Evolutionary conservation across 768 basidiomycete genomes (phyloP).

Genomic region (Nevesoporus exiguus): DNA sequence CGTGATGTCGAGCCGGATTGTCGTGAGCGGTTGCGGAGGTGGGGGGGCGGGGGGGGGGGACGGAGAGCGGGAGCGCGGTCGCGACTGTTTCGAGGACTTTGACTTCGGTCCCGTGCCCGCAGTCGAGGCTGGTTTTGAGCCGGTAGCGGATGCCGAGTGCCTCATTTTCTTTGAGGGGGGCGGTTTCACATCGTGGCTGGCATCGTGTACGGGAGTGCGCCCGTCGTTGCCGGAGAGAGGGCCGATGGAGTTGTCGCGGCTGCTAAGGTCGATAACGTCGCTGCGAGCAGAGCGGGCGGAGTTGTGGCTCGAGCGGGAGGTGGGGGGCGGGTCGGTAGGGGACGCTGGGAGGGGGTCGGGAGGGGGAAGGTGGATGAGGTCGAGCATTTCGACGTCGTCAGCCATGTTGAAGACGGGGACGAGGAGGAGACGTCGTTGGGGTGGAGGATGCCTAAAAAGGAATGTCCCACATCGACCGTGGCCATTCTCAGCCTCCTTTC

Average conservation of each 20-base stretch:
- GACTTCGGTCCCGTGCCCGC: slow-evolving; percentile 44
- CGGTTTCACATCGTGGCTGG: slow-evolving; percentile 22
- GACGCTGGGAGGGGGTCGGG: neutral
- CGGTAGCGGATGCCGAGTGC: slow-evolving; percentile 23
- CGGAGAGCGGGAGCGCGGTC: slow-evolving; percentile 52
- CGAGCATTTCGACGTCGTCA: slow-evolving; percentile 31
- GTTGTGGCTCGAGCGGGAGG: slow-evolving; percentile 16
- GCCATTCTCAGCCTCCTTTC: slow-evolving; percentile 30
- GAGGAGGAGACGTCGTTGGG: slow-evolving; percentile 31
- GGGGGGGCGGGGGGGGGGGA: slow-evolving; percentile 39
- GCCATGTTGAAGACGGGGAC: slow-evolving; percentile 18
- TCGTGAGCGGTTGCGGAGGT: slow-evolving; percentile 51
- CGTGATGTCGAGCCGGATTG: slow-evolving; percentile 63
- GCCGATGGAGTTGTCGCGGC: slow-evolving; percentile 30
- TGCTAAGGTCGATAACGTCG: slow-evolving; percentile 29
- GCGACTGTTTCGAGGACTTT: slow-evolving; percentile 45
- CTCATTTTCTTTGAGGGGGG: slow-evolving; percentile 31
- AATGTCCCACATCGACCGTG: slow-evolving; percentile 30
- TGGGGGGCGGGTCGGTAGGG: slow-evolving; percentile 2
- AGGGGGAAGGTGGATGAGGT: slow-evolving; percentile 4
- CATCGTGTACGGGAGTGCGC: slow-evolving; percentile 14
- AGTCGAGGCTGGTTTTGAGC: slow-evolving; percentile 29
- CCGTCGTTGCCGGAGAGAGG: slow-evolving; percentile 12
- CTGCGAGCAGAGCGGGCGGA: slow-evolving; percentile 16
- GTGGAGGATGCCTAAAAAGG: slow-evolving; percentile 36